Conservation (phyloP, 768 basidiomycete genomes). For the Tephrocybe sp. region DNA sequence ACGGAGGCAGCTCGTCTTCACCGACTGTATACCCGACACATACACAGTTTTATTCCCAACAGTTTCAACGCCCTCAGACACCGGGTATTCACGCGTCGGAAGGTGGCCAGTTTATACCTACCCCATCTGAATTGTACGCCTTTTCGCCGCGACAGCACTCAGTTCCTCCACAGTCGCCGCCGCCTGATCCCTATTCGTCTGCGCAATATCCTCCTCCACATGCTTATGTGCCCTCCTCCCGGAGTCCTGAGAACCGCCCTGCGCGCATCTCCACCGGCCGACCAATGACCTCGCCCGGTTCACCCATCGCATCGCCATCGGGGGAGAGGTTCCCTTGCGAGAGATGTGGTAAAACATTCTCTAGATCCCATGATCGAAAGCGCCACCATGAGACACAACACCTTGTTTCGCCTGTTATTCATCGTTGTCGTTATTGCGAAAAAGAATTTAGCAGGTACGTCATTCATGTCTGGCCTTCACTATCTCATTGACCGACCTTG, state of each 20-base stretch:
- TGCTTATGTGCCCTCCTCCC: conserved; percentile 29
- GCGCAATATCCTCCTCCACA: conserved; percentile 24
- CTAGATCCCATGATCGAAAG: conserved; percentile 79
- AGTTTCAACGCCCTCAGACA: conserved; percentile 21
- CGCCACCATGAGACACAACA: conserved; percentile 81
- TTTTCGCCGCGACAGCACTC: conserved; percentile 23
- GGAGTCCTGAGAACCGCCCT: conserved; percentile 30
- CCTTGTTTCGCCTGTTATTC: conserved; percentile 58
- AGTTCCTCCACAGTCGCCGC: conserved; percentile 22
- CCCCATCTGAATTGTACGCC: conserved; percentile 44
- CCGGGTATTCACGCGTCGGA: conserved; percentile 19
- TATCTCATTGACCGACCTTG: conserved; percentile 10
- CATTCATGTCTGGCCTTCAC: neutral
- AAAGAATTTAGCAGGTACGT: conserved; percentile 75
- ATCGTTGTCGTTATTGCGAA: conserved; percentile 70
- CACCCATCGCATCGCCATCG: conserved; percentile 40
- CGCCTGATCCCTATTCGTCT: conserved; percentile 21
- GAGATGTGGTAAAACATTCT: conserved; percentile 77
- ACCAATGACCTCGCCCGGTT: conserved; percentile 38
- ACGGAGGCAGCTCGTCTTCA: conserved; percentile 19
- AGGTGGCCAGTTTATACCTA: conserved; percentile 42
- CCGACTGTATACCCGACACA: conserved; percentile 17
- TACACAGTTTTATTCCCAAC: conserved; percentile 21
- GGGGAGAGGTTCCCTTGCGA: conserved; percentile 73
- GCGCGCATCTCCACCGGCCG: conserved; percentile 41